These are phyloP conservation scores for Daedaleopsis nitida DNA, from an alignment of 768 basidiomycete species.

Conservation along the genomic window DNA sequence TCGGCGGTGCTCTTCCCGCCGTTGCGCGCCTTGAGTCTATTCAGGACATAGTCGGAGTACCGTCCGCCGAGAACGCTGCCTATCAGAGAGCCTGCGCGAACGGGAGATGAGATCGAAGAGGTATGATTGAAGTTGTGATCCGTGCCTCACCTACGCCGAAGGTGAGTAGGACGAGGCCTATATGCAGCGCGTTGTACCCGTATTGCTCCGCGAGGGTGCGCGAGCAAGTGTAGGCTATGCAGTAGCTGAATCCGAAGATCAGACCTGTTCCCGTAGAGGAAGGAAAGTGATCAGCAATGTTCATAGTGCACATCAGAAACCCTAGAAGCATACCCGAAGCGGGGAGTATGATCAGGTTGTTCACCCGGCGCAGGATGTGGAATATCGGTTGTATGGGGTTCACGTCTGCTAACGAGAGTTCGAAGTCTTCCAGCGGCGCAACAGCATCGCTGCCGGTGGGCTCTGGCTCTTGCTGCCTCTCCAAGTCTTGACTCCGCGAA, in stretches of 20 bases:
- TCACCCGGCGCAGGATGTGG: constrained; percentile 55
- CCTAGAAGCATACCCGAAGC: constrained; percentile 58
- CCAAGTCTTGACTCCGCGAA: constrained; percentile 17
- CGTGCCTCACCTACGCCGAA: constrained; percentile 65
- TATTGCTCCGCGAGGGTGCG: constrained; percentile 68
- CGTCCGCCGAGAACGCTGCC: constrained; percentile 63
- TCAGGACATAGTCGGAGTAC: constrained; percentile 54
- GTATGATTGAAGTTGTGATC: no score
- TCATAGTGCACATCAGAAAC: no score
- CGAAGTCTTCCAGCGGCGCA: constrained; percentile 34
- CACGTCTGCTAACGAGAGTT: constrained; percentile 64
- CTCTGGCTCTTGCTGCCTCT: constrained; percentile 25
- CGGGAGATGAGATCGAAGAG: no score
- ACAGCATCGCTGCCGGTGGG: neutral
- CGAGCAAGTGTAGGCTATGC: constrained; percentile 72
- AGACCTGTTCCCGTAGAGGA: constrained; percentile 45
- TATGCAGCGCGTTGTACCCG: constrained; percentile 64
- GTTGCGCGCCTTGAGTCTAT: constrained; percentile 42
- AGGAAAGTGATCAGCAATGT: no score
- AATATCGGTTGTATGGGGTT: constrained; percentile 70
- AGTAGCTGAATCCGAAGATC: constrained; percentile 70
- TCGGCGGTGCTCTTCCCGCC: constrained; percentile 61
- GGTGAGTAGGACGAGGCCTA: constrained; percentile 75
- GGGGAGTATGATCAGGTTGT: constrained; percentile 67
- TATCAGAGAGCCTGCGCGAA: constrained; percentile 24